Evolutionary conservation across 768 basidiomycete species (phyloP).

Genomic region (Hericium erinaceus): DNA sequence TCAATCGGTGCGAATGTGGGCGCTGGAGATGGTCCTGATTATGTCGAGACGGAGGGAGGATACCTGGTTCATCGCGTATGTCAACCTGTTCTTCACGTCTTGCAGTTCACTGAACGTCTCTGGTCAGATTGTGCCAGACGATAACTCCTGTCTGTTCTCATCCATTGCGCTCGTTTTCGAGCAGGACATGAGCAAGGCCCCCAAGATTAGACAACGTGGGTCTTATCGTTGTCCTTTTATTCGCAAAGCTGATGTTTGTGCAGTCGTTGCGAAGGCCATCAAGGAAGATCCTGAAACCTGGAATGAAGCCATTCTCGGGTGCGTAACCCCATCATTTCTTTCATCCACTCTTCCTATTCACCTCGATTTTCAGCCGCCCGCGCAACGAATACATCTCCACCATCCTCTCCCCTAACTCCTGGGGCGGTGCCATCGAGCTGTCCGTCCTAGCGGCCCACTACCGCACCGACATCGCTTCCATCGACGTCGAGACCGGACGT

Average conservation of each 20-base stretch:
- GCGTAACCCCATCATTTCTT: slow-evolving; percentile 5
- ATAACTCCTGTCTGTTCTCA: slow-evolving; percentile 93
- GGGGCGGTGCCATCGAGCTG: slow-evolving; percentile 97
- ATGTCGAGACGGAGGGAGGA: slow-evolving; percentile 52
- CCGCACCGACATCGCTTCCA: slow-evolving; percentile 75
- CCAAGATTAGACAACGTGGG: slow-evolving; percentile 65
- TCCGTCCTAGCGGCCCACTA: slow-evolving; percentile 77
- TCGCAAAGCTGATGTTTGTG: background rate
- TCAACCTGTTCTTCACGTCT: slow-evolving; percentile 2
- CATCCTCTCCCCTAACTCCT: slow-evolving; percentile 70
- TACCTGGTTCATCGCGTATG: slow-evolving; percentile 67
- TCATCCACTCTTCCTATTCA: background rate
- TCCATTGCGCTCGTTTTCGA: slow-evolving; percentile 80
- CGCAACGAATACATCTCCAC: slow-evolving; percentile 70
- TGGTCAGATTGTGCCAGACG: slow-evolving; percentile 81
- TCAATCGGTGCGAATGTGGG: slow-evolving; percentile 15
- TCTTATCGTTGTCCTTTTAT: background rate
- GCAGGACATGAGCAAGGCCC: slow-evolving; percentile 67
- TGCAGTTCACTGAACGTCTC: background rate
- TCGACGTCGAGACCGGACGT: slow-evolving; percentile 89
- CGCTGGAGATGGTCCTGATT: slow-evolving; percentile 36
- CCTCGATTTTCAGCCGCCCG: slow-evolving; percentile 32
- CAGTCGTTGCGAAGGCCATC: slow-evolving; percentile 84
- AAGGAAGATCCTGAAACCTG: slow-evolving; percentile 60
- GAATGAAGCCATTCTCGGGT: slow-evolving; percentile 85